Percentiles rank a stretch among this genome's conserved stretches.
Conservation (phyloP, 164 flowering plant genomes). For the Liquidambar formosana region DNA sequence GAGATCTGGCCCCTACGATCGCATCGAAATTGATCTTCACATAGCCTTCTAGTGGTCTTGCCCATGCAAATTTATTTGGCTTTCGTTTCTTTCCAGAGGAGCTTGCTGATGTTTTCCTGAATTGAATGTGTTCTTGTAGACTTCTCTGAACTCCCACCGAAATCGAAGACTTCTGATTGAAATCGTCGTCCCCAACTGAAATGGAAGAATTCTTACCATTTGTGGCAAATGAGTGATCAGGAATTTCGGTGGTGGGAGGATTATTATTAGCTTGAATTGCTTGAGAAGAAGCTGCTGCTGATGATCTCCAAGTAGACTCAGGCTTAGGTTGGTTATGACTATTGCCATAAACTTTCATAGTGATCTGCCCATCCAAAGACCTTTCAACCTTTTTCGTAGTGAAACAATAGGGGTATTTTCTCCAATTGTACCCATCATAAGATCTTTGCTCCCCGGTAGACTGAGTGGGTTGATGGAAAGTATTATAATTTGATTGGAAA, state of each 20-base stretch:
- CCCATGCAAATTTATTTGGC: no score
- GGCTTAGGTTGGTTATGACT: slow-evolving; percentile 80
- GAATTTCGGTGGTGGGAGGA: slow-evolving; percentile 21
- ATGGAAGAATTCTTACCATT: slow-evolving; percentile 59
- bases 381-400: slow-evolving; percentile 83
- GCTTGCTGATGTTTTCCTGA: no score
- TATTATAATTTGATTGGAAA: slow-evolving; percentile 23
- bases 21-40: no score
- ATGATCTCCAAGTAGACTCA: slow-evolving; percentile 58
- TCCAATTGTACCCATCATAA: slow-evolving; percentile 85
- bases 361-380: slow-evolving; percentile 69
- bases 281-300: slow-evolving; percentile 30
- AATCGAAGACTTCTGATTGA: slow-evolving; percentile 50
- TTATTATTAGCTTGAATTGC: slow-evolving; percentile 20
- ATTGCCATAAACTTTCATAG: slow-evolving; percentile 76
- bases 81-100: no score
- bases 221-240: slow-evolving; percentile 30
- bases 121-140: no score
- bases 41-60: no score
- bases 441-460: slow-evolving; percentile 36
- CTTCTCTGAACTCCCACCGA: no score
- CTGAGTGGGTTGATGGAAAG: slow-evolving; percentile 32
- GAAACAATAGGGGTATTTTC: slow-evolving; percentile 73
- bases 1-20: no score
- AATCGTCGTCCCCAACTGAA: slow-evolving; percentile 71